Percentiles rank a stretch among this genome's conserved stretches.
Conservation (phyloP, 768 basidiomycete species). For the Lentinula aciculospora region DNA sequence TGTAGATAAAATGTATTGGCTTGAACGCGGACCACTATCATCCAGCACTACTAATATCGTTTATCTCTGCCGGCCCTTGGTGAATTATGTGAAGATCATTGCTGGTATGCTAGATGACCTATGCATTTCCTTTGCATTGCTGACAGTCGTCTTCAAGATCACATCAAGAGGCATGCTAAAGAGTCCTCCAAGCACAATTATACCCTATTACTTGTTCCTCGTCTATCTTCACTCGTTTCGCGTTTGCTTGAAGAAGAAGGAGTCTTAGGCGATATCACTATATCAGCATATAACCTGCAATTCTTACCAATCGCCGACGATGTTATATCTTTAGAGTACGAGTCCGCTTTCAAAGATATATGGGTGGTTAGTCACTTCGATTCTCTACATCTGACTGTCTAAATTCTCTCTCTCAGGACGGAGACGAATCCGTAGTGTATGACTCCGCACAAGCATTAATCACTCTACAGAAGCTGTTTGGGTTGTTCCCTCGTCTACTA, state of each 20-base stretch:
- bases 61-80: slow-evolving; percentile 86
- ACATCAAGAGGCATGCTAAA: slow-evolving; percentile 77
- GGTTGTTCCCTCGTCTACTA: slow-evolving; percentile 84
- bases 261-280: slow-evolving; percentile 90
- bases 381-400: slow-evolving; percentile 7
- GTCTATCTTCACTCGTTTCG: slow-evolving; percentile 80
- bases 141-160: slow-evolving; percentile 53
- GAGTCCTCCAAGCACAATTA: slow-evolving; percentile 77
- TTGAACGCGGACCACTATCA: slow-evolving; percentile 81
- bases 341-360: slow-evolving; percentile 80
- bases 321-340: slow-evolving; percentile 85
- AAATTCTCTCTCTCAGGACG: slow-evolving; percentile 66
- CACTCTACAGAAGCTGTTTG: slow-evolving; percentile 79
- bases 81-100: slow-evolving; percentile 82
- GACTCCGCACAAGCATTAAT: slow-evolving; percentile 85
- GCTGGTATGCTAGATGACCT: slow-evolving; percentile 59
- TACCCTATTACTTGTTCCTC: slow-evolving; percentile 83
- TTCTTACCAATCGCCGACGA: slow-evolving; percentile 94
- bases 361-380: slow-evolving; percentile 66
- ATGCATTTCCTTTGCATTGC: slow-evolving; percentile 8
- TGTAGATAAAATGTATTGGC: slow-evolving; percentile 99
- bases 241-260: slow-evolving; percentile 92
- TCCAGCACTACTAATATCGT: slow-evolving; percentile 86
- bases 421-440: slow-evolving; percentile 85
- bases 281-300: slow-evolving; percentile 85